Base-by-base conservation (phyloP, 306 rosid species). In the Abrus precatorius region DNA sequence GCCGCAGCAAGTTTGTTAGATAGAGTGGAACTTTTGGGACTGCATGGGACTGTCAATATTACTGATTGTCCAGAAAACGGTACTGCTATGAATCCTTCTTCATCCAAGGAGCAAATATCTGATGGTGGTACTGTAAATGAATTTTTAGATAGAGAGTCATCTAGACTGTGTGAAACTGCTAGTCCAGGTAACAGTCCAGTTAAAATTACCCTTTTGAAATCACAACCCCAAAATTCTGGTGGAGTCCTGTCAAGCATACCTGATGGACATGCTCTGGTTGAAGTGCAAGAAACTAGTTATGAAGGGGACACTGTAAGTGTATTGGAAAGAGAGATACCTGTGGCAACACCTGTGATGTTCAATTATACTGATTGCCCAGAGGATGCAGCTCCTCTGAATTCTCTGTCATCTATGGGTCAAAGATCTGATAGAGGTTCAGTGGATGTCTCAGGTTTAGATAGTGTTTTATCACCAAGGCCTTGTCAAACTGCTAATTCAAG, bases 231-330 rank as follows among this genome's bases (percentile, higher is more conserved):
- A 80, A 82, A 57, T 52, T 76, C 76, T 41, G 41, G 56, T 70
- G 80, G 85, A 61, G 75, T 66, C 70, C 3, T 72, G 8, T 50
- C 60, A 80, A 34, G 72, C 76, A 47, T 85, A 59, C 82, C 80
- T 30, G 63, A 59, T 72, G 80, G 78, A 50, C 70, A 78, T 62
- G 55, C 55, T 55, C 80, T 54, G 57, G 63, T 14, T 49, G 79
- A 59, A 76, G 77, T 52, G 36, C 61, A 74, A 54, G 89, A 85
- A 74, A 72, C 67, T 76, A 73, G 72, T 73, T 44, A 82, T 61
- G 74, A 70, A 50, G 52, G 36, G 61, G 68, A 20, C 68, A 50
- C 60, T 50, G 68, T 7, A 53, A 69, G 74, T 50, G 27, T 41
- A 61, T 52, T 55, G 53, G 72, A 61, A 38, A 60, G 74, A 10